phyloP scores from a whole-genome alignment of 2,329 filamentous ascomycete genomes.

The Aspergillus spinulosporus region DNA sequence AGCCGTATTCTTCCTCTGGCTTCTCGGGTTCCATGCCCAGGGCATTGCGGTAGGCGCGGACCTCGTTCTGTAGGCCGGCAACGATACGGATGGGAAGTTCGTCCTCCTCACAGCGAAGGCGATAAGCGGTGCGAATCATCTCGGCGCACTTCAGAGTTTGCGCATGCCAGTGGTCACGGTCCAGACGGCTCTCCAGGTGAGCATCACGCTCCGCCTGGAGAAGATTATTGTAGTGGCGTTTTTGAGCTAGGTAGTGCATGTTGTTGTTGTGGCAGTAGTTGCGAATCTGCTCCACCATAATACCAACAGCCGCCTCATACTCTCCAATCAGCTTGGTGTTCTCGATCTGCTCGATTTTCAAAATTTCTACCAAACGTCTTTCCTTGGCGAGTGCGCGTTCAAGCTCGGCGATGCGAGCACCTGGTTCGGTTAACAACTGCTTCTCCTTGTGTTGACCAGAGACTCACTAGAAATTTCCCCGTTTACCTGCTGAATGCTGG shows the following conservation, averaged over 20 bases:
- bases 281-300: constrained; percentile 53
- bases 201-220: constrained; percentile 53
- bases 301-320: constrained; percentile 49
- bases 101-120: constrained; percentile 50
- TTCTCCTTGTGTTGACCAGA: neutral
- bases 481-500: constrained; percentile 46
- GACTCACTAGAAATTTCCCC: constrained; percentile 45
- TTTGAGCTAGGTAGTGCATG: constrained; percentile 48
- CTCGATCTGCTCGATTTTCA: constrained; percentile 50
- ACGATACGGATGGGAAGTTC: constrained; percentile 46
- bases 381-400: constrained; percentile 50
- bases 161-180: constrained; percentile 52
- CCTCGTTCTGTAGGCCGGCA: constrained; percentile 50
- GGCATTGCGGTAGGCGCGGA: constrained; percentile 49
- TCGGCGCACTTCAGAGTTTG: constrained; percentile 50
- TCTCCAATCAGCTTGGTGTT: constrained; percentile 51
- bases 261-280: constrained; percentile 54
- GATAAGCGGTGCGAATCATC: constrained; percentile 51
- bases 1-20: constrained; percentile 51
- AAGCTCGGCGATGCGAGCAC: constrained; percentile 50
- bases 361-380: constrained; percentile 43
- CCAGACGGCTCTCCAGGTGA: constrained; percentile 50
- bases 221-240: constrained; percentile 52
- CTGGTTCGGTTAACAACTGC: constrained; percentile 27
- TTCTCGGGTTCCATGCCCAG: constrained; percentile 51